Base-by-base conservation (phyloP, 2,329 filamentous ascomycete species). In the Cordyceps farinosa region DNA sequence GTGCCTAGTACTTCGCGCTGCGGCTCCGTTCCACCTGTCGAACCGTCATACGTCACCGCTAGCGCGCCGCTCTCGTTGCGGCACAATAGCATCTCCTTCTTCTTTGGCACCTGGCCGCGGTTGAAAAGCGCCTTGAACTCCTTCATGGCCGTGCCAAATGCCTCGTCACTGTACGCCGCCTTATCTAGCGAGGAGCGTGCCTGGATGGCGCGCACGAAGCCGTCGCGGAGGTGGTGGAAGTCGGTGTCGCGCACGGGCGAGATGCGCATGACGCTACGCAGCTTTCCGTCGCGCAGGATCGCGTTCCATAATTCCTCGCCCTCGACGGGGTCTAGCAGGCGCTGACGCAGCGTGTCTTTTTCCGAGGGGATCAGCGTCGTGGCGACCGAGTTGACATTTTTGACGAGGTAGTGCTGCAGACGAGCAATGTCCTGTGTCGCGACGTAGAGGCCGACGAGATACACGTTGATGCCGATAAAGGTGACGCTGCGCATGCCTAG, bases 221-320 rank as follows among this genome's bases (percentile, higher is more conserved):
- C 95, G 72, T 99, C 95, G 47, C 94, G 86, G 66, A 99, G 77
- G 75, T 99, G 95, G 67, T 89, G 87, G 76, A 97, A 98, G 76
- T 98, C 93, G 22, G 95, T 99, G 75, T 96, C 92, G 44, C 92
- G 84, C n/a, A 92, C 92, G 0, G 95, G 95, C 3, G 94, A 87
- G 66, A 99, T 89, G 52, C 94, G 85, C 77, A 96, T 87, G 0
- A 88, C 85, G 32, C 88, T 94, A 61, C 92, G 81, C n/a, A 94
- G 85, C 0, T 86, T 83, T 3, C 85, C 82, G 0, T 87, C 80
- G 64, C 81, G 80, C 32, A 98, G 77, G 3, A 97, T 80, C 15
- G 83, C 78, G 50, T 87, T 82, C 92, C 93, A 97, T 40, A 91
- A 84, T 67, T 85, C 81, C 67, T 90, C 89, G 66, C 91, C 88